Evolutionary conservation across 75 land plant species (phyloP).

Genomic region (Azolla pinnata): DNA sequence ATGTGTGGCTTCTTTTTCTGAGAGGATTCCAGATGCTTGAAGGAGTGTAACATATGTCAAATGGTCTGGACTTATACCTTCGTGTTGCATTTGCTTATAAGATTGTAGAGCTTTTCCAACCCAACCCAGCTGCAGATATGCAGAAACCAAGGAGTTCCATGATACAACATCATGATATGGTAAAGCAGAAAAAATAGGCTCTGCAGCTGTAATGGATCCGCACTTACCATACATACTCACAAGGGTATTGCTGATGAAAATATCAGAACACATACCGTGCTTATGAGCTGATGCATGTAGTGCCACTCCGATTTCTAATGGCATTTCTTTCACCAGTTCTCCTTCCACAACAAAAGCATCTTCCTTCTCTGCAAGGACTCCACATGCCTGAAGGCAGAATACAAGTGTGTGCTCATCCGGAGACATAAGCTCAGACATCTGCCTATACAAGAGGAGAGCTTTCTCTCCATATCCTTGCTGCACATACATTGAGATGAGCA

Average conservation of each 20-base stretch:
- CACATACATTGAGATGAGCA: constrained; percentile 1
- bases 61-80: neutral
- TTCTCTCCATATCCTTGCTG: neutral
- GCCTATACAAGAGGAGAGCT: neutral
- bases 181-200: neutral
- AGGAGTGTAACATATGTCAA: neutral
- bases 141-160: constrained; percentile 7
- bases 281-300: neutral
- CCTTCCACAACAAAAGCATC: neutral
- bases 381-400: constrained; percentile 4
- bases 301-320: neutral
- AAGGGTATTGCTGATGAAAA: constrained; percentile 1
- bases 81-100: neutral
- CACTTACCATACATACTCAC: constrained; percentile 8
- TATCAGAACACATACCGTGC: neutral
- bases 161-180: neutral
- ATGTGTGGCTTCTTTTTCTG: too few relatives aligned
- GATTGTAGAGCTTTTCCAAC: neutral
- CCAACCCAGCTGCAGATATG: constrained; percentile 4
- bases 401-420: neutral
- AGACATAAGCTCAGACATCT: neutral
- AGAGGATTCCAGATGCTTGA: constrained; percentile 2
- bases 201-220: neutral
- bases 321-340: neutral
- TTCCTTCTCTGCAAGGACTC: neutral